These are phyloP conservation scores for Euryodendron excelsum DNA, from an alignment of 148 eudicot species.

Conservation along the genomic window DNA sequence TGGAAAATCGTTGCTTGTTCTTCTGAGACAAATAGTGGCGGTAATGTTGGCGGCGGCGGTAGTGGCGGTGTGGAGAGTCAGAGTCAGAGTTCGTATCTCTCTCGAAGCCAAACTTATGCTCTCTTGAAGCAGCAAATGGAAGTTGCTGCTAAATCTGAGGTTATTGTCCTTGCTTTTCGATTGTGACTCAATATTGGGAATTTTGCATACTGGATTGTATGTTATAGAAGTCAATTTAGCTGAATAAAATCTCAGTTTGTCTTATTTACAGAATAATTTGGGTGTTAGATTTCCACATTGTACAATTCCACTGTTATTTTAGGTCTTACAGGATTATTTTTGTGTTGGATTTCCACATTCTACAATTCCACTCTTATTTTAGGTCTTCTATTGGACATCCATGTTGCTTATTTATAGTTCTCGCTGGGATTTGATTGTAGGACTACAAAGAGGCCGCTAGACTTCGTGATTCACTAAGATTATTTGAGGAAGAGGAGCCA, in stretches of 20 bases:
- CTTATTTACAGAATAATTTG: neutral
- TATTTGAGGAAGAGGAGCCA: conserved; percentile 89
- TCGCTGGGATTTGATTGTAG: conserved; percentile 33
- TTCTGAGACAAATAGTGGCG: conserved; percentile 35
- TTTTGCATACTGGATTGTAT: neutral
- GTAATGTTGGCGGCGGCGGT: conserved; percentile 22
- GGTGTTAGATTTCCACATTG: neutral
- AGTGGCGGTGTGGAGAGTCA: conserved; percentile 21
- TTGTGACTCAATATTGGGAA: neutral
- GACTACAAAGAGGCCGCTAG: conserved; percentile 94
- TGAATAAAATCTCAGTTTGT: neutral
- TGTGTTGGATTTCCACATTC: neutral
- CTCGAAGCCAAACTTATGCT: conserved; percentile 76
- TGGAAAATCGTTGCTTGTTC: conserved; percentile 59
- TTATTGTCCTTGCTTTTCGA: neutral
- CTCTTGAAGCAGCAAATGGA: conserved; percentile 90
- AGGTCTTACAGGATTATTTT: neutral
- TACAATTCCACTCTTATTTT: neutral
- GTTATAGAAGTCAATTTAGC: neutral
- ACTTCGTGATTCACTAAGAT: conserved; percentile 82
- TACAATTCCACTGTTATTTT: neutral
- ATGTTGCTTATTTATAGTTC: conserved; percentile 10
- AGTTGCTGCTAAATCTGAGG: conserved; percentile 96
- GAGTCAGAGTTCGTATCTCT: conserved; percentile 37
- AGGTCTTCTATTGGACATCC: neutral